Evolutionary conservation across 2,329 filamentous ascomycete species (phyloP), one percentile per base, ranked within the genome.

Genomic region (Phaeosphaeriaceae sp.): DNA sequence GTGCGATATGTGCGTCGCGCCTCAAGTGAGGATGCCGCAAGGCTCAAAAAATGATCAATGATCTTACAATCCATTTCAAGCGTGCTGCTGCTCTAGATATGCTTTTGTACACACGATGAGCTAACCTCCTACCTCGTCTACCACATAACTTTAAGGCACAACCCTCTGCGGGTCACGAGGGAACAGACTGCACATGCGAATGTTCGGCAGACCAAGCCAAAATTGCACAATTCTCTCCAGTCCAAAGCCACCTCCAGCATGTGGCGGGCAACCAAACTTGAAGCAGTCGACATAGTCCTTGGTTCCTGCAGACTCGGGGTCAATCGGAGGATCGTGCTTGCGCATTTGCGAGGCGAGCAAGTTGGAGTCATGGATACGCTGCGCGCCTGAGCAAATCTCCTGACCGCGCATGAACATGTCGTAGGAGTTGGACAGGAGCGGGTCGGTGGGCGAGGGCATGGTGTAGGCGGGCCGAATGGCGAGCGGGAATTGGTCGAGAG

Each of bases 401-500:
- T 89, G 86, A 15, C 87, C 87, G 66, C 87, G 85, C 87, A 89
- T 89, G 81, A 89, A 89, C 80, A 89, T 88, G 75, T 89, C 87
- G 76, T 88, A 89, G 3, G 84, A 86, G 79, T 89, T 88, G 45
- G 84, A 80, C 68, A 81, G 81, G 78, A 83, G 67, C 7, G 79
- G 70, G 65, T 79, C 73, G 40, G 63, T 41, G 41, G 80, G 77
- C 33, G 75, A 91, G 53, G 91, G 88, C 82, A 94, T 92, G 61
- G 94, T 93, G 80, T 97, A 98, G 80, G 97, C 97, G 5, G 94
- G 94, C 27, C 95, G 88, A 20, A 95, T 91, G 40, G 84, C 83
- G 78, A 95, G 88, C 46, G 95, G 95, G 84, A 97, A 99, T 80
- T 98, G 95, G 83, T 98, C 94, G 62, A 99, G 86, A 21, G 96